Base-by-base conservation (phyloP, 768 basidiomycete genomes). In the Russula earlei region DNA sequence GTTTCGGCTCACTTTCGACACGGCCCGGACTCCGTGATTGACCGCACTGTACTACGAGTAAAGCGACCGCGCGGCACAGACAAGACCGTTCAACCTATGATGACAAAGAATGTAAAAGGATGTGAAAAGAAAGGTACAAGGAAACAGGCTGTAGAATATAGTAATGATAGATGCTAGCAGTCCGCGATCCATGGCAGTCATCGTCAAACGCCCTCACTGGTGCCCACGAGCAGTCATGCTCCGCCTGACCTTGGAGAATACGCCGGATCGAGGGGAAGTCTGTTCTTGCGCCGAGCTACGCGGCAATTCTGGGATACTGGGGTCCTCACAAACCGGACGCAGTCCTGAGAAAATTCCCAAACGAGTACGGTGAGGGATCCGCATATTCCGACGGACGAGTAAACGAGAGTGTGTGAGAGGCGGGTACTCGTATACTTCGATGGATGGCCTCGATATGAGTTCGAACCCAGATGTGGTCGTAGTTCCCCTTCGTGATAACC, bases 351-450 rank as follows among this genome's bases (percentile, higher is more conserved):
- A 19, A 33, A 53, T 40, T 6, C 41, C 20, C n/a, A 38, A 31
- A 25, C 46, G 27, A 37, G 27, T 6, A 27, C 45, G 57, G 29
- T 52, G 14, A 10, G 24, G 22, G 20, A 44, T 6, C 0, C 52
- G 57, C 29, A 49, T 24, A 40, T 42, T 49, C 36, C 52, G 47
- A 42, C 52, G 52, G 34, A 54, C 24, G 41, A 54, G 25, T 14
- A 58, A 22, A 44, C 57, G 57, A 12, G 52, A 25, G 29, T 36
- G 52, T 19, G 52, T 52, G 22, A 37, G 46, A 5, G 36, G 4
- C 22, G 57, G 57, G 19, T 58, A 58, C 20, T 58, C 57, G 24
- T 58, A 58, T 25, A 29, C 52, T 4, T 58, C 57, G 17, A 58
- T 33, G 34, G 57, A 58, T 14, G 57, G 57, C 22, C 57, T 47